A percentile compares a stretch with the other conserved stretches of the same genome.
phyloP scores from a whole-genome alignment of 2,329 filamentous ascomycete species.

The Fusarium floridanum region DNA sequence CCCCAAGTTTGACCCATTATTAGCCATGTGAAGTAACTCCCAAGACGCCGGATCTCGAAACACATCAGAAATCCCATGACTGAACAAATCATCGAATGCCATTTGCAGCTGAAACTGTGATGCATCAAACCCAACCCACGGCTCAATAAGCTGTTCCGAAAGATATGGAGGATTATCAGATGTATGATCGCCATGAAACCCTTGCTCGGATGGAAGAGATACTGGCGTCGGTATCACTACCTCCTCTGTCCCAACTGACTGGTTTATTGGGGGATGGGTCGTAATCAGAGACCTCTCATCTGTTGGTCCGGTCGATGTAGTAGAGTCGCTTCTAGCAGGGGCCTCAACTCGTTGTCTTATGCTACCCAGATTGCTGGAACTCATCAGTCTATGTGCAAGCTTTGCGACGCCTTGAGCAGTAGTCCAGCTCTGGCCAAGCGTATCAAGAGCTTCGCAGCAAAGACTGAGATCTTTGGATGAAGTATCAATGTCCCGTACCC shows the following conservation, averaged over 20 bases:
- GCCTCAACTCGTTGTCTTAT: not conserved
- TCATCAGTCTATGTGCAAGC: conserved; percentile 11
- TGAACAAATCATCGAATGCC: conserved; percentile 18
- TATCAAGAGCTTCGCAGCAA: conserved; percentile 22
- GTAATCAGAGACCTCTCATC: not conserved
- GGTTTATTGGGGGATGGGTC: not conserved
- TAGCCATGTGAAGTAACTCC: conserved; percentile 12
- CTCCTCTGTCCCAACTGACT: not conserved
- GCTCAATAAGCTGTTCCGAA: not conserved
- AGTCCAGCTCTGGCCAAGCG: conserved; percentile 17
- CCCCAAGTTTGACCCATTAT: not conserved
- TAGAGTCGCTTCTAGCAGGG: not conserved
- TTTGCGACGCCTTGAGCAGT: conserved; percentile 21
- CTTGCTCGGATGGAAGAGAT: not conserved
- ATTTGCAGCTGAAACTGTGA: conserved; percentile 8
- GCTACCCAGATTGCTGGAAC: not conserved
- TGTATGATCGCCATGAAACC: not conserved
- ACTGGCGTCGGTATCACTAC: conserved; percentile 1
- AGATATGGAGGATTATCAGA: not conserved
- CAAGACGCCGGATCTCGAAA: conserved; percentile 21
- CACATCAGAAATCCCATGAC: conserved; percentile 17
- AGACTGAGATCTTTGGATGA: conserved; percentile 16
- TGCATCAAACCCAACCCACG: not conserved
- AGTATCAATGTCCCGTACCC: conserved; percentile 2
- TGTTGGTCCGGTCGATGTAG: too few species aligned